Conservation (phyloP, 192 early-diverging fungal genomes). For the Thamnidium elegans region DNA sequence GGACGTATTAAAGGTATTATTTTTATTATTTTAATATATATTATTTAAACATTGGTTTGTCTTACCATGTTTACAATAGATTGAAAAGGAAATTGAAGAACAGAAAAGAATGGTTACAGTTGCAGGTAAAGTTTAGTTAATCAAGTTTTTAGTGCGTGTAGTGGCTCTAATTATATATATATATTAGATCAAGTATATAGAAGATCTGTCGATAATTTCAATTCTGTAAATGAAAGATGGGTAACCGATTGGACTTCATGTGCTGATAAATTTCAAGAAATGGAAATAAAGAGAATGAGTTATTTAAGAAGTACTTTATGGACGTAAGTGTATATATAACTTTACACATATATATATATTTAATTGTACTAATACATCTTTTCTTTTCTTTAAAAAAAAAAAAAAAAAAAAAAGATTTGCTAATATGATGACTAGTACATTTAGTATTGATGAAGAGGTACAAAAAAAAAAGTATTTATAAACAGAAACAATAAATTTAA, state of each 20-base stretch:
- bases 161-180: too few relatives aligned
- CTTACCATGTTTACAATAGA: conserved; percentile 15
- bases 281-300: conserved; percentile 72
- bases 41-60: background rate
- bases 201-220: conserved; percentile 34
- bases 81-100: conserved; percentile 27
- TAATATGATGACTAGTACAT: conserved; percentile 66
- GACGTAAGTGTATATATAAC: conserved; percentile 44
- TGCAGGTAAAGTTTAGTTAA: conserved; percentile 4
- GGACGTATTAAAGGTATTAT: background rate
- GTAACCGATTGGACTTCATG: conserved; percentile 46
- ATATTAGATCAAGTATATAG: conserved; percentile 49
- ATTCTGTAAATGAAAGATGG: conserved; percentile 45
- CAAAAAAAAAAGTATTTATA: background rate
- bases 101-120: conserved; percentile 15
- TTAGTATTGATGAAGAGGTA: conserved; percentile 69
- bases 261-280: conserved; percentile 51
- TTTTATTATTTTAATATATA: background rate
- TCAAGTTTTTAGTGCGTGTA: background rate
- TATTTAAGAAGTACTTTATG: conserved; percentile 66
- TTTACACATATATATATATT: background rate
- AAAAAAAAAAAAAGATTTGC: conserved; percentile 46
- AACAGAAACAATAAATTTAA: background rate
- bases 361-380: too few relatives aligned
- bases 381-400: background rate